Percentiles rank a stretch among this genome's conserved stretches.
These are phyloP conservation scores for Apiotrichum siamense DNA, from an alignment of 1,284 basidiomycete species.

Conservation along the genomic window DNA sequence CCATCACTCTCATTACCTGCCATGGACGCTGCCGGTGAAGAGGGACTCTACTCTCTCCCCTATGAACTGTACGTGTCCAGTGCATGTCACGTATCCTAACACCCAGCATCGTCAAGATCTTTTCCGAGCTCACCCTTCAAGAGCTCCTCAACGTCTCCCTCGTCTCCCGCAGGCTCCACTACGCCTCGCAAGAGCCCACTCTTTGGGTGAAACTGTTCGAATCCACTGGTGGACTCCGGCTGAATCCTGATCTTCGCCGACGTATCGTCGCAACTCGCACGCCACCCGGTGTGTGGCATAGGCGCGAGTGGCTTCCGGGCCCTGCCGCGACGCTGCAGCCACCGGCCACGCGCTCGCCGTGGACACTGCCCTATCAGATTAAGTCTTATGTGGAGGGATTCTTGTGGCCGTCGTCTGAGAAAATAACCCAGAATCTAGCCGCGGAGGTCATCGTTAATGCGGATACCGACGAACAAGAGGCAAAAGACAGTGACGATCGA, in stretches of 20 bases:
- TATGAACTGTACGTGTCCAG: conserved; percentile 38
- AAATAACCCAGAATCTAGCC: too few relatives aligned
- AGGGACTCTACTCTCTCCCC: conserved; percentile 20
- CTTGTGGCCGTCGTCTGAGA: not conserved
- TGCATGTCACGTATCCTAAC: not conserved
- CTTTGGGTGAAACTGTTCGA: conserved; percentile 28
- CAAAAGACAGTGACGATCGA: not conserved
- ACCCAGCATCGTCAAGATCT: conserved; percentile 26
- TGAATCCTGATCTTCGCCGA: conserved; percentile 3
- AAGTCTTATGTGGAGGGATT: not conserved
- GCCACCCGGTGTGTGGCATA: conserved; percentile 22
- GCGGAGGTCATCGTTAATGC: not conserved
- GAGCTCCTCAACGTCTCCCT: conserved; percentile 17
- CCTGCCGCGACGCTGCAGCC: not conserved
- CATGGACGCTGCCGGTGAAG: not conserved
- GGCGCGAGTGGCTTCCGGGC: conserved; percentile 2
- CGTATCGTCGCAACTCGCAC: conserved; percentile 11
- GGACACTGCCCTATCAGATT: not conserved
- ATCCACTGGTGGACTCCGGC: conserved; percentile 11
- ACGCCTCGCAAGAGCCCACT: conserved; percentile 21
- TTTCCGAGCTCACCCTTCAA: conserved; percentile 23
- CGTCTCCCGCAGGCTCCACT: conserved; percentile 21
- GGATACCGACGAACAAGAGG: not conserved
- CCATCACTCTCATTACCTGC: too few relatives aligned
- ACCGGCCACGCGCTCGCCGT: not conserved